Evolutionary conservation across 331 rosid species (phyloP), one percentile per base, ranked within the genome.

Genomic region (Spiraea crenata): DNA sequence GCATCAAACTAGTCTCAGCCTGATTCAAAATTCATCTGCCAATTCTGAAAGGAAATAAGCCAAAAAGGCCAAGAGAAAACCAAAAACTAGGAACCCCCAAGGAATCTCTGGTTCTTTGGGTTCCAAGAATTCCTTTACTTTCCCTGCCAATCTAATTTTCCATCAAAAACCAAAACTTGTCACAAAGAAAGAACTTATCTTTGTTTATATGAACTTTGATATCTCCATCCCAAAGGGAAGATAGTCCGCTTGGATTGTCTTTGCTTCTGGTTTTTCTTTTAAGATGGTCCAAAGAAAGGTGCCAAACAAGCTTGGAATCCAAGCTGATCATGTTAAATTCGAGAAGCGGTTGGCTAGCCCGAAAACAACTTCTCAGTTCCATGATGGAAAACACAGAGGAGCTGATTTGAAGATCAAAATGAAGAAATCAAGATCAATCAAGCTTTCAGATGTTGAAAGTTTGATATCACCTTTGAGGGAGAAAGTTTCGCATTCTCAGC

Each of bases 281-380:
- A 79, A 84, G 31, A 91, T 93, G 99, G 95, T 91, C 72, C 97
- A 89, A 74, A 83, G 91, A 81, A 89, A 86, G 82, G 85, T 75
- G 1, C 64, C 76, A 44, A 74, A 46, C 76, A 88, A 84, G 89
- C 82, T 77, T 82, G 85, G 88, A 38, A 81, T 82, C 89, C 86
- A 85, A 76, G 87, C 70, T 67, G 85, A 85, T 68, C 69, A 67
- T 64, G 91, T 74, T 77, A 86, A 80, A 63, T 77, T 77, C 7
- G 88, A 88, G 31, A 86, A 72, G 84, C 65, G 9, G 66, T 75
- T 80, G 56, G 74, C 79, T 46, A 82, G 70, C 84, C 62, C 83
- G 55, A 84, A 85, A 57, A 63, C 77, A 38, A 76, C 80, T 57
- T 81, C 86, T 56, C 90, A 82, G 55, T 61, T 82, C 67, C 87